Percentiles rank a stretch among this genome's conserved stretches.
Conservation (phyloP, 2,329 filamentous ascomycete species). For the Microsporum audouinii region DNA sequence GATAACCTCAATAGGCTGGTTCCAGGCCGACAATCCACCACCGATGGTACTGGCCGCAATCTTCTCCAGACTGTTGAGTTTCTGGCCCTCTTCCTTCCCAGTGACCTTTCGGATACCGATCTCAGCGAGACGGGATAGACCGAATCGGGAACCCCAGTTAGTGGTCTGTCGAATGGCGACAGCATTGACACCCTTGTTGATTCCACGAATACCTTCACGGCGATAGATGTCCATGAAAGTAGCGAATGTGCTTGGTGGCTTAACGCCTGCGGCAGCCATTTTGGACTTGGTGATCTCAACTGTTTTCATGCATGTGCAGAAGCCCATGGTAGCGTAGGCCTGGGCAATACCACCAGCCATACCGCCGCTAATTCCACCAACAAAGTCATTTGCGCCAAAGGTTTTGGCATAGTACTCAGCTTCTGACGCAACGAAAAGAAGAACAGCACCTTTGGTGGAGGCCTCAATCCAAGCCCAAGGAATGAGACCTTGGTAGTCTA, state of each 20-base stretch:
- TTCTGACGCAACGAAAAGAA: conserved; percentile 97
- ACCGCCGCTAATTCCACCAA: conserved; percentile 78
- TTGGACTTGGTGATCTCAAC: conserved; percentile 99
- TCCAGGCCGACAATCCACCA: conserved; percentile 94
- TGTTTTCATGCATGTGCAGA: conserved; percentile 99
- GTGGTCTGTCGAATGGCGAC: conserved; percentile 98
- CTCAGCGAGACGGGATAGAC: conserved; percentile 83
- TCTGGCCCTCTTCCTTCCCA: conserved; percentile 67
- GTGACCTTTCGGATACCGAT: conserved; percentile 68
- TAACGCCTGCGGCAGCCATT: conserved; percentile 68
- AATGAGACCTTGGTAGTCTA: conserved; percentile 98
- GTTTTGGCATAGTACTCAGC: conserved; percentile 87
- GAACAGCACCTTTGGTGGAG: conserved; percentile 96
- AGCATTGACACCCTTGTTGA: conserved; percentile 98
- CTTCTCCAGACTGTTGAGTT: conserved; percentile 74
- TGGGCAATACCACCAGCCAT: conserved; percentile 92
- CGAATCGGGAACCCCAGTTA: conserved; percentile 97
- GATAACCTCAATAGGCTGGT: conserved; percentile 99
- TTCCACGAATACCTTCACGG: conserved; percentile 82
- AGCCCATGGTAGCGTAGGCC: conserved; percentile 98
- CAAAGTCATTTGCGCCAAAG: conserved; percentile 75
- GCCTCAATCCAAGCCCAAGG: conserved; percentile 99
- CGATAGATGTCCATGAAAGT: conserved; percentile 98
- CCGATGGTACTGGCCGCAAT: conserved; percentile 74
- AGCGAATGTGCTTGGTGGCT: conserved; percentile 78